Conservation (phyloP, 2,329 filamentous ascomycete genomes). For the Phymatotrichopsis omnivora region DNA sequence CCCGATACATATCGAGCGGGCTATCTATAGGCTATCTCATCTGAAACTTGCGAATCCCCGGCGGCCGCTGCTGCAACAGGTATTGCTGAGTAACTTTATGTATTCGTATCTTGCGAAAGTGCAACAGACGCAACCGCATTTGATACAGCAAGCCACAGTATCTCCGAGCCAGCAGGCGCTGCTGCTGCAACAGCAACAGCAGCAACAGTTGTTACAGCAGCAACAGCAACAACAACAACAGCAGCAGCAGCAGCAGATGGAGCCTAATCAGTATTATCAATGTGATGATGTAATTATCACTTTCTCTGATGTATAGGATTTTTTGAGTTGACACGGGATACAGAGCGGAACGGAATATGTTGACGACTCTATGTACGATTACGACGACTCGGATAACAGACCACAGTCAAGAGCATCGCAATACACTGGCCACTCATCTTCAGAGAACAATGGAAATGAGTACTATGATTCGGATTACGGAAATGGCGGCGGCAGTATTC, state of each 20-base stretch:
- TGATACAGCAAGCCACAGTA: constrained; percentile 47
- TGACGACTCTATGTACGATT: constrained; percentile 45
- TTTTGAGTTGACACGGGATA: too few relatives aligned
- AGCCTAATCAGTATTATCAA: constrained; percentile 20
- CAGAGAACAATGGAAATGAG: constrained; percentile 16
- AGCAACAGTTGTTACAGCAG: constrained; percentile 35
- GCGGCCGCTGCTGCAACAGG: constrained; percentile 83
- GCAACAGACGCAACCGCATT: constrained; percentile 95
- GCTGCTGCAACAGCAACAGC: constrained; percentile 34
- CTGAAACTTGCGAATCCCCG: constrained; percentile 98
- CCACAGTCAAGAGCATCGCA: constrained; percentile 18
- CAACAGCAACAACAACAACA: constrained; percentile 26
- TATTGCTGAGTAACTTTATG: constrained; percentile 98
- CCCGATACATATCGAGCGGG: constrained; percentile 86
- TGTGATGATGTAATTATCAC: constrained; percentile 20
- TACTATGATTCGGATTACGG: constrained; percentile 15
- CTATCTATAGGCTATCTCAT: constrained; percentile 97
- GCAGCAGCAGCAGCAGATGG: constrained; percentile 34
- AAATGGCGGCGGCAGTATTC: constrained; percentile 1
- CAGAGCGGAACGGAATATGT: constrained; percentile 33
- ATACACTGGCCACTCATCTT: constrained; percentile 7
- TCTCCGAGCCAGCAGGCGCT: constrained; percentile 33
- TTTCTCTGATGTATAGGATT: constrained; percentile 10
- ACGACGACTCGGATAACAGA: constrained; percentile 35
- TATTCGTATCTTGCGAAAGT: constrained; percentile 98